phyloP scores from a whole-genome alignment of 768 basidiomycete species.

The Rubroboletus satanas region DNA sequence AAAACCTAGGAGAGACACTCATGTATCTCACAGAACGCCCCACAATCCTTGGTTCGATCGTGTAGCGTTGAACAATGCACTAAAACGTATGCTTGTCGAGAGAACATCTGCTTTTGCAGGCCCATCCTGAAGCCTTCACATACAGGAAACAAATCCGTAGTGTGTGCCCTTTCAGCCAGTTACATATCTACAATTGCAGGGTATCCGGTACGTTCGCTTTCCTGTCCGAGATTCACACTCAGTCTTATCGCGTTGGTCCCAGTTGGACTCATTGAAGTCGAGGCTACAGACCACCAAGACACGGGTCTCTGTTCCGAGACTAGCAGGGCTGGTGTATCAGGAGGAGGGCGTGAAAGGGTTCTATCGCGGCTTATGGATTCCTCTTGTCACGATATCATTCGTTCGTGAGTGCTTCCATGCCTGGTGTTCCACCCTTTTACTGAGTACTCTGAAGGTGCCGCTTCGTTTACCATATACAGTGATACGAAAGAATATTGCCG shows the following conservation, averaged over 20 bases:
- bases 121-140: conserved; percentile 5
- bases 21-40: conserved; percentile 40
- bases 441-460: conserved; percentile 55
- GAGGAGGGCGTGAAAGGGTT: conserved; percentile 89
- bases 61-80: conserved; percentile 56
- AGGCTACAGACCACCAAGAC: conserved; percentile 82
- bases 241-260: conserved; percentile 4
- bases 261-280: conserved; percentile 95
- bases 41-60: conserved; percentile 60
- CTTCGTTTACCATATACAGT: conserved; percentile 89
- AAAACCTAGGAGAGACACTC: conserved; percentile 16
- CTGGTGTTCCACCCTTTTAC: not conserved
- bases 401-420: conserved; percentile 64
- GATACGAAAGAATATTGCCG: conserved; percentile 74
- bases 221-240: not conserved
- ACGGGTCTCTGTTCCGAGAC: conserved; percentile 65
- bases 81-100: conserved; percentile 51
- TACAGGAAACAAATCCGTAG: conserved; percentile 80
- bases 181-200: conserved; percentile 91
- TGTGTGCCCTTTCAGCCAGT: conserved; percentile 86
- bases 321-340: conserved; percentile 69
- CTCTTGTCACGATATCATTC: conserved; percentile 92
- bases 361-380: conserved; percentile 88
- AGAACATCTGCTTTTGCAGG: not conserved
- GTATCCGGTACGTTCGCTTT: conserved; percentile 57